These are phyloP conservation scores for Acacia concinna DNA, from an alignment of 331 rosid species.

Conservation along the genomic window DNA sequence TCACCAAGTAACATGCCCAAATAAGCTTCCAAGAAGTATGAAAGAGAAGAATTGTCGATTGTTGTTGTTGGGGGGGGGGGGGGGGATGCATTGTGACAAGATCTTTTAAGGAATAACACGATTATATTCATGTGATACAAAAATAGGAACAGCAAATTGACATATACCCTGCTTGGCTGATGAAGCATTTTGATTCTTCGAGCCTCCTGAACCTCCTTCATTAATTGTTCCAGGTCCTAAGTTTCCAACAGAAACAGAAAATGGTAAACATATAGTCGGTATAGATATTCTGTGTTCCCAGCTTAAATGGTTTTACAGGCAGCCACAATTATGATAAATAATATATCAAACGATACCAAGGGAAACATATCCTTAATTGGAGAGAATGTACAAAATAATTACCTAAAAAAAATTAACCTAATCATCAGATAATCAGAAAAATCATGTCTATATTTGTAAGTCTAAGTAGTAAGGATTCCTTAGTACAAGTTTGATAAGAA, in stretches of 20 bases:
- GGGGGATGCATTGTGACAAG: not conserved
- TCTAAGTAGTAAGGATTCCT: not conserved
- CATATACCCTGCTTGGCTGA: slow-evolving; percentile 91
- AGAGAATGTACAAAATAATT: not conserved
- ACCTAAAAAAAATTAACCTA: not conserved
- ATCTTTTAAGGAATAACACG: not conserved
- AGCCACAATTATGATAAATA: not conserved
- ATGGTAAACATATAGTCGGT: slow-evolving; percentile 2
- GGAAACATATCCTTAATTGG: not conserved
- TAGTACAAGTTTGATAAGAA: not conserved
- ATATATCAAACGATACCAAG: not conserved
- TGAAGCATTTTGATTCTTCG: slow-evolving; percentile 98
- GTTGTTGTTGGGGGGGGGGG: too few species aligned
- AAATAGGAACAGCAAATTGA: slow-evolving; percentile 13
- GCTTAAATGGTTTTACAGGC: not conserved
- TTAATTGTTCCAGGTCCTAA: slow-evolving; percentile 89
- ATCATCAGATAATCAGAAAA: not conserved
- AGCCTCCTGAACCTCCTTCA: slow-evolving; percentile 99
- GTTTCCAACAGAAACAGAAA: slow-evolving; percentile 27
- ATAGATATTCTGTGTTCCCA: not conserved
- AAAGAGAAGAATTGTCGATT: not conserved
- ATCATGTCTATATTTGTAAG: not conserved
- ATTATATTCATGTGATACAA: not conserved
- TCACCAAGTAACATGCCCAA: not conserved
- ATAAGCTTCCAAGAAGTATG: not conserved